Conservation (phyloP, 352 stramenopile species). For the Blastocystis sp. region DNA sequence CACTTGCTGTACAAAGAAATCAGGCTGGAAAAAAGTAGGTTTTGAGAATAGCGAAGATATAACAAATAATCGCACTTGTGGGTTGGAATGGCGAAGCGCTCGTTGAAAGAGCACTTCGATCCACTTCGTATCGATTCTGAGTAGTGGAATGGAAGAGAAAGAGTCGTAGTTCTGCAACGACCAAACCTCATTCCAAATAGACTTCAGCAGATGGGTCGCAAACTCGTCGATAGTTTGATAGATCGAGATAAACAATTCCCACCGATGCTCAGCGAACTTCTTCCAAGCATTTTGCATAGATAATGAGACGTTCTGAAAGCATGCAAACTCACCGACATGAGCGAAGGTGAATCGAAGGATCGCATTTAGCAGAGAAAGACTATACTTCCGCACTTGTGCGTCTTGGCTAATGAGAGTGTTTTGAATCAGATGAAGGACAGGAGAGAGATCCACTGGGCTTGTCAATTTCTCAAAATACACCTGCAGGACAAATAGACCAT, state of each 20-base stretch:
- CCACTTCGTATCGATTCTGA: background rate
- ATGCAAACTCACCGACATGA: background rate
- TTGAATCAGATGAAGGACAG: background rate
- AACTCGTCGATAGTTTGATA: conserved; percentile 62
- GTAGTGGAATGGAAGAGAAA: background rate
- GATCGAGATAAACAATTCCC: conserved; percentile 49
- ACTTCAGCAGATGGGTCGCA: background rate
- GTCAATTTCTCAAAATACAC: background rate
- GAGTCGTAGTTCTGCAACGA: background rate
- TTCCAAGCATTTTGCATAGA: background rate
- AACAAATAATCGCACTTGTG: conserved; percentile 1
- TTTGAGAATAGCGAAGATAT: background rate
- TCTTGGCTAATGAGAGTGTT: background rate
- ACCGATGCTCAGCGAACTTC: background rate
- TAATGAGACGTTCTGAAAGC: background rate
- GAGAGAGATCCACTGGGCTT: background rate
- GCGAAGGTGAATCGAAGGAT: background rate
- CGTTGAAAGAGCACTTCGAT: conserved; percentile 23
- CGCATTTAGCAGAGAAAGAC: background rate
- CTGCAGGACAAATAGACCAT: background rate
- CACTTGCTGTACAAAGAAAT: background rate
- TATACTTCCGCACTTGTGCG: background rate
- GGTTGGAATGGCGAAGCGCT: background rate
- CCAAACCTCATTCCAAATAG: background rate
- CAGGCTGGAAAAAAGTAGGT: background rate